Percentiles rank a stretch among this genome's conserved stretches.
Conservation (phyloP, 1,284 basidiomycete species). For the Flammula alnicola region DNA sequence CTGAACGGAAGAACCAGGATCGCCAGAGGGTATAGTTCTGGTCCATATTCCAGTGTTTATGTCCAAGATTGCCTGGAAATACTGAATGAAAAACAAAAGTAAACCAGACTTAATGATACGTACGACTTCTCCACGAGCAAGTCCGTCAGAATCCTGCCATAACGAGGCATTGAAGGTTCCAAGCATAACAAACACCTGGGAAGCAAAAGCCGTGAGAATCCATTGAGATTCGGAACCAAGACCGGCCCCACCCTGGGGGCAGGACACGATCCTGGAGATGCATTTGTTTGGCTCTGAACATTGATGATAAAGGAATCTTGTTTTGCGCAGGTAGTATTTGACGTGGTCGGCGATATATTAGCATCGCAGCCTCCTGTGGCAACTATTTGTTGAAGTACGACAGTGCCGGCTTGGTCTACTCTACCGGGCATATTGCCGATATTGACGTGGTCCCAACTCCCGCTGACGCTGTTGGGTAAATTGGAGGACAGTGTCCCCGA, state of each 20-base stretch:
- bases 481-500: conserved; percentile 75
- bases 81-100: conserved; percentile 12
- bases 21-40: conserved; percentile 73
- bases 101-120: conserved; percentile 30
- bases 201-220: conserved; percentile 57
- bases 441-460: conserved; percentile 59
- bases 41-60: conserved; percentile 69
- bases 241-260: conserved; percentile 68
- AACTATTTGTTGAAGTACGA: conserved; percentile 56
- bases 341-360: conserved; percentile 34
- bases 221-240: conserved; percentile 64
- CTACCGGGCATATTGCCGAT: conserved; percentile 43
- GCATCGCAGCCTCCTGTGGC: conserved; percentile 64
- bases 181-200: conserved; percentile 70
- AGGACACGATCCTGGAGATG: conserved; percentile 57
- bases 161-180: conserved; percentile 64
- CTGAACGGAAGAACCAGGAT: conserved; percentile 57
- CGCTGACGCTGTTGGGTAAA: conserved; percentile 51
- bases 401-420: conserved; percentile 57
- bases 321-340: conserved; percentile 55
- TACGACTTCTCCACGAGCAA: conserved; percentile 72
- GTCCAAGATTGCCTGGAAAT: conserved; percentile 61
- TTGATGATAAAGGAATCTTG: conserved; percentile 62
- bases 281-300: conserved; percentile 38
- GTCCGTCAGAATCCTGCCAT: conserved; percentile 69